These are phyloP conservation scores for Kwoniella pini DNA, from an alignment of 768 basidiomycete genomes.

Conservation along the genomic window DNA sequence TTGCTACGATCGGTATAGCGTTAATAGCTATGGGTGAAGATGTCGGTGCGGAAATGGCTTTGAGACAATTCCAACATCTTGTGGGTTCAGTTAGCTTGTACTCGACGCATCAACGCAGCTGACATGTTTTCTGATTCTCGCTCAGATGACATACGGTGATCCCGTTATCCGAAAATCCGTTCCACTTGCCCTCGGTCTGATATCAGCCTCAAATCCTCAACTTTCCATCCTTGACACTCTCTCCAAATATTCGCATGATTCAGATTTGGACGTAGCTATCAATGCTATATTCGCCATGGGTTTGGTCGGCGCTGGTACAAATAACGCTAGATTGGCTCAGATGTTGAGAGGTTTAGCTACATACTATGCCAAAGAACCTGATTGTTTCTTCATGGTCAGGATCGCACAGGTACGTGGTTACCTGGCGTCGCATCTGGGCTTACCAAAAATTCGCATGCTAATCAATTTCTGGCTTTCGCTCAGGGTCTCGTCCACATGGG, in stretches of 20 bases:
- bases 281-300: slow-evolving; percentile 99
- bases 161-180: slow-evolving; percentile 87
- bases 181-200: slow-evolving; percentile 90
- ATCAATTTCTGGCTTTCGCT: too few species aligned
- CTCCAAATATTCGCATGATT: slow-evolving; percentile 98
- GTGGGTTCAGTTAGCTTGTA: slow-evolving; percentile 59
- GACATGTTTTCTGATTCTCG: slow-evolving; percentile 13
- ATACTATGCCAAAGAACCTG: slow-evolving; percentile 98
- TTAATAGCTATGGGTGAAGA: slow-evolving; percentile 98
- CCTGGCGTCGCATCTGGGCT: too few species aligned
- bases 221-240: slow-evolving; percentile 92
- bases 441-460: too few species aligned
- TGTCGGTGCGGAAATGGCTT: slow-evolving; percentile 94
- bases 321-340: slow-evolving; percentile 94
- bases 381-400: slow-evolving; percentile 93
- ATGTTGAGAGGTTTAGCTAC: slow-evolving; percentile 95
- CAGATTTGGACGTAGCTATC: slow-evolving; percentile 90
- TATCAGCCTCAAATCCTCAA: slow-evolving; percentile 94
- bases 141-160: slow-evolving; percentile 98
- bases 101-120: slow-evolving; percentile 17
- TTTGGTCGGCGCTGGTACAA: slow-evolving; percentile 95
- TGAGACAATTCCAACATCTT: slow-evolving; percentile 94
- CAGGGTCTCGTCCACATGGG: slow-evolving; percentile 99
- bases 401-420: slow-evolving; percentile 62
- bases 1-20: slow-evolving; percentile 90